Percentiles rank a stretch among this genome's conserved stretches.
Evolutionary conservation across 306 rosid genomes (phyloP).

Genomic region (Medicago lupulina): DNA sequence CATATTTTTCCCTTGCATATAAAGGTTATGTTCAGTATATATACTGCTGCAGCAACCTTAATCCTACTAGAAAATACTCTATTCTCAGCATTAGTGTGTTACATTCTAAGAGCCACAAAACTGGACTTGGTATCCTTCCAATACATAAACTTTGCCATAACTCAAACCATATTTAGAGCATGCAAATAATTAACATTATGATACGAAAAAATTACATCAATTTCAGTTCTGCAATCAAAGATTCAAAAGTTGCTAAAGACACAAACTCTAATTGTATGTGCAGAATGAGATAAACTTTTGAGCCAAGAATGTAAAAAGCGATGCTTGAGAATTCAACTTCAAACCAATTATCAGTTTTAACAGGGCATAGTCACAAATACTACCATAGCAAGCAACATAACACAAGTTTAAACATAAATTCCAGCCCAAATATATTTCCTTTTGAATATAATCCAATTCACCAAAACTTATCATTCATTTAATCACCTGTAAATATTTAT

Average conservation of each 20-base stretch:
- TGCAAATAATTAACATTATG: conserved; percentile 4
- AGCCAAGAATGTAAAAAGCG: not conserved
- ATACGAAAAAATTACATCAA: not conserved
- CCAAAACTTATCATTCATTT: not conserved
- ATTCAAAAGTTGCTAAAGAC: conserved; percentile 1
- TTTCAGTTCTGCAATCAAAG: not conserved
- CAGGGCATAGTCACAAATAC: too few relatives aligned
- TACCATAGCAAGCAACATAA: not conserved
- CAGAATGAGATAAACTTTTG: conserved; percentile 3
- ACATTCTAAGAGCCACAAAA: not conserved
- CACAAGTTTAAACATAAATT: conserved; percentile 20
- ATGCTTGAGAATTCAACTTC: not conserved
- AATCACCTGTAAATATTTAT: conserved; percentile 31
- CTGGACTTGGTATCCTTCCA: not conserved
- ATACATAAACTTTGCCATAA: conserved; percentile 11
- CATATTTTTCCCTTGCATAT: not conserved
- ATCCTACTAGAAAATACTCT: conserved; percentile 17
- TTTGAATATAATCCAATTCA: not conserved
- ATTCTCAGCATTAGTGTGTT: conserved; percentile 5
- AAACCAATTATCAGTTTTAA: conserved; percentile 20
- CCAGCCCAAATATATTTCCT: not conserved
- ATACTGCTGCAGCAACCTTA: conserved; percentile 25
- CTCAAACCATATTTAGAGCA: not conserved
- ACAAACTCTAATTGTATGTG: conserved; percentile 3
- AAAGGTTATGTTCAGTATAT: not conserved